Evolutionary conservation across 2,329 filamentous ascomycete genomes (phyloP), one percentile per base, ranked within the genome.

Genomic region (Bimuria novae-zelandiae): DNA sequence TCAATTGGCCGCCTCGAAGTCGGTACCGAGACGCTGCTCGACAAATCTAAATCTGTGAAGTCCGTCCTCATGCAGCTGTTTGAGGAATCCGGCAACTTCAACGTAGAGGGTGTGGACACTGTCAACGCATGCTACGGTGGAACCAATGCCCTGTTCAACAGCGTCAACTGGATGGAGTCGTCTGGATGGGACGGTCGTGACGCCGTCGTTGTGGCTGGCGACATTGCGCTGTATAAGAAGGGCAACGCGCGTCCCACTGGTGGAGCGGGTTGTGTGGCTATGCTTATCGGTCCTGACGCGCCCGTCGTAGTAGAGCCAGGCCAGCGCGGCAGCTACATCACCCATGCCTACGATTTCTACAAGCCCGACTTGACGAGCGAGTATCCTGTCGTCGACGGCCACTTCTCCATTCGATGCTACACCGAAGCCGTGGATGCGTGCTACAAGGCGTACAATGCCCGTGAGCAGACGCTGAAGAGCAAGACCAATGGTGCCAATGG

Each of bases 41-140:
- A 82, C 76, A 82, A 82, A 75, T 80, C 79, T 52, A 82, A 82
- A 69, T 81, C 79, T 17, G 77, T 80, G 67, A 82, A 82, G 73
- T 79, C 78, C 4, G 78, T 82, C 44, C 69, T 82, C 51, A 82
- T 81, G 79, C 79, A 81, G 59, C 68, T 82, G 41, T 82, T 82
- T 57, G 74, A 76, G 57, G 70, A 75, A 51, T 76, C 74, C n/a
- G 79, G 77, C 66, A 81, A 82, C 72, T 79, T 74, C 69, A 80
- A 81, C 70, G 72, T 82, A 21, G 79, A 82, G 70, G 79, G 79
- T 57, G 76, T 81, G 40, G 79, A 82, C 63, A 81, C 78, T 19
- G 76, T 81, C 55, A 81, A 82, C 59, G 79, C 79, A 36, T 82
- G 79, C 76, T 82, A 81, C 65, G 79, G 79, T 52, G 79, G 79